These are phyloP conservation scores for Pholiota adiposa DNA, from an alignment of 1,284 basidiomycete species.

Conservation along the genomic window DNA sequence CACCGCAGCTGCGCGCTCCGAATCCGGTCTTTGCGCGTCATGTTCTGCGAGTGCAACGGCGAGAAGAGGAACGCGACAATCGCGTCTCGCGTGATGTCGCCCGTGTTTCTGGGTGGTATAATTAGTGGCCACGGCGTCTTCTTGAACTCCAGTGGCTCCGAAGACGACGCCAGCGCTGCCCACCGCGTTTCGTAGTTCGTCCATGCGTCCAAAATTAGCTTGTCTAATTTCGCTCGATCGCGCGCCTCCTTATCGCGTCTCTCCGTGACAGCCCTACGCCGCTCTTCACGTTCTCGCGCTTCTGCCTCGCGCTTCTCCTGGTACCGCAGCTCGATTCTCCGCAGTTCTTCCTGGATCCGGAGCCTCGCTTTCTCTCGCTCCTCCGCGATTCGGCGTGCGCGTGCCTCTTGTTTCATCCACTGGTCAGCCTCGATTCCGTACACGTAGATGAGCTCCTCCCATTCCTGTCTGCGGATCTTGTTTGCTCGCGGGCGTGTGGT, in stretches of 20 bases:
- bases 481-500: conserved; percentile 18
- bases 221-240: conserved; percentile 43
- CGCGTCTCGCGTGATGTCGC: conserved; percentile 52
- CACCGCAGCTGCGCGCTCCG: conserved; percentile 68
- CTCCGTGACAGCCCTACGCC: conserved; percentile 30
- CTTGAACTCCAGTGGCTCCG: conserved; percentile 55
- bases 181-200: conserved; percentile 64
- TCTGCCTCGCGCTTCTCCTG: conserved; percentile 51
- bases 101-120: conserved; percentile 42
- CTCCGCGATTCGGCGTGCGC: conserved; percentile 43
- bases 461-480: conserved; percentile 39
- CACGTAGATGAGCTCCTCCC: conserved; percentile 54
- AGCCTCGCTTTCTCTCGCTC: conserved; percentile 48
- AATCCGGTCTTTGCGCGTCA: conserved; percentile 65
- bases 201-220: conserved; percentile 56
- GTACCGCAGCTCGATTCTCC: conserved; percentile 49
- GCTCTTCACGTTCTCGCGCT: conserved; percentile 42
- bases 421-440: conserved; percentile 54
- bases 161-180: conserved; percentile 46
- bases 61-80: conserved; percentile 65
- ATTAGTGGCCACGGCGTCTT: conserved; percentile 74
- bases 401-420: conserved; percentile 56
- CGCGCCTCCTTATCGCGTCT: conserved; percentile 39
- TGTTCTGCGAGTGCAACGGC: conserved; percentile 57
- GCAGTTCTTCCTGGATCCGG: conserved; percentile 50